Percentiles rank a stretch among this genome's conserved stretches.
These are phyloP conservation scores for Primulina eburnea DNA, from an alignment of 257 asterid species.

Conservation along the genomic window DNA sequence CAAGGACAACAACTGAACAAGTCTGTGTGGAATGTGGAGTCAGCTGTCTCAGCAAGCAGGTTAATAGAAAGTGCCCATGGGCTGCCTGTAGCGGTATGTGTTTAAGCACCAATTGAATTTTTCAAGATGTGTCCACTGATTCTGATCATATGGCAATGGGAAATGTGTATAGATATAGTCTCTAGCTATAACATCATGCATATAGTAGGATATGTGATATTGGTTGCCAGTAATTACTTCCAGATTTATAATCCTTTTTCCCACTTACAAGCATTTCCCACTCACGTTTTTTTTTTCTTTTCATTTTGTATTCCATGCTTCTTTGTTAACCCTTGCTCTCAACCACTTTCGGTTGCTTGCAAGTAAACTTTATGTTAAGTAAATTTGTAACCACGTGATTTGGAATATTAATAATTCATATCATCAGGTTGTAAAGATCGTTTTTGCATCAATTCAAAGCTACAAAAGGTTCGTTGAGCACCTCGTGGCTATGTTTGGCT, in stretches of 20 bases:
- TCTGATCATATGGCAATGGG: slow-evolving; percentile 6
- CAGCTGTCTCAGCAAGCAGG: slow-evolving; percentile 74
- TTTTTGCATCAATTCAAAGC: too few relatives aligned
- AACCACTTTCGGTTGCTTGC: slow-evolving; percentile 1
- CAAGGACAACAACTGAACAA: slow-evolving; percentile 65
- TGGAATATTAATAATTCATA: too few relatives aligned
- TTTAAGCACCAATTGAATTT: slow-evolving; percentile 20
- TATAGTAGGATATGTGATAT: slow-evolving; percentile 3
- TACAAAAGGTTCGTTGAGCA: too few relatives aligned
- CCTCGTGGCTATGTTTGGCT: neutral
- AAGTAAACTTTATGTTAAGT: neutral
- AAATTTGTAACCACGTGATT: too few relatives aligned
- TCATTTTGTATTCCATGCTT: neutral
- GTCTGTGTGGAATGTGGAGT: slow-evolving; percentile 78
- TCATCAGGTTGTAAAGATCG: too few relatives aligned
- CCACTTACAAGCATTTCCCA: neutral
- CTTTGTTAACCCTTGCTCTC: neutral
- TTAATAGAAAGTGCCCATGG: slow-evolving; percentile 79
- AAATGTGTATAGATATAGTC: slow-evolving; percentile 4
- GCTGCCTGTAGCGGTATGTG: slow-evolving; percentile 51
- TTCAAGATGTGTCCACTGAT: slow-evolving; percentile 9
- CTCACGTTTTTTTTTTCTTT: neutral
- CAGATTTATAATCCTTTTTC: slow-evolving; percentile 6
- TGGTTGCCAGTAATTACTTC: neutral
- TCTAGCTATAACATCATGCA: neutral